These are phyloP conservation scores for Saturnispora serradocipensis DNA, from an alignment of 805 yeast species.

Conservation along the genomic window DNA sequence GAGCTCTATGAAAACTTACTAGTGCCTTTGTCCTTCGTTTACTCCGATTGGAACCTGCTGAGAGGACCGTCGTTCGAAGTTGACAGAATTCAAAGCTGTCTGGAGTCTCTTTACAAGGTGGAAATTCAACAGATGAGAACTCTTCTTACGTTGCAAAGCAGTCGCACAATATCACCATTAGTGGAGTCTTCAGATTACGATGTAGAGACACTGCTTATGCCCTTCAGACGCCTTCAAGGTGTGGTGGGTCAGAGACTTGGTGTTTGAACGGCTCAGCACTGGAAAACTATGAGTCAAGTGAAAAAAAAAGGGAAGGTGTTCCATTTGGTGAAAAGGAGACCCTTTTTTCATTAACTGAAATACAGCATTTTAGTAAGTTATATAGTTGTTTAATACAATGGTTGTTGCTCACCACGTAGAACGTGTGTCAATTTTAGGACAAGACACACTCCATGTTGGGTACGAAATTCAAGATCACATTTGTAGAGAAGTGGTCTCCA, in stretches of 20 bases:
- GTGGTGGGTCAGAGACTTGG: not conserved
- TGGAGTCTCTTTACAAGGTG: not conserved
- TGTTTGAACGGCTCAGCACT: not conserved
- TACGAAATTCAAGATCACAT: constrained; percentile 69
- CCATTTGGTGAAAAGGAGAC: not conserved
- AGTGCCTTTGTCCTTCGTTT: not conserved
- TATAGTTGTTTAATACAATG: constrained; percentile 2
- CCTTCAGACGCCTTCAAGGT: not conserved
- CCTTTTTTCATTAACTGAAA: not conserved
- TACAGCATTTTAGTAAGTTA: not conserved
- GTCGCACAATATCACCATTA: not conserved
- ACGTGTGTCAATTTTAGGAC: constrained; percentile 71
- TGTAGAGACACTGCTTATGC: not conserved
- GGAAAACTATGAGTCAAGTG: not conserved
- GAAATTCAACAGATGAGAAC: not conserved
- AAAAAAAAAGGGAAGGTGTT: not conserved
- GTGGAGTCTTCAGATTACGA: not conserved
- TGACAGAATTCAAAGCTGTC: not conserved
- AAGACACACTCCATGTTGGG: constrained; percentile 84
- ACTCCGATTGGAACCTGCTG: not conserved
- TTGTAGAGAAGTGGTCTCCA: constrained; percentile 51
- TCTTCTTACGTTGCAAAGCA: not conserved
- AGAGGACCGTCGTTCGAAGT: not conserved
- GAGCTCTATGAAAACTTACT: not conserved
- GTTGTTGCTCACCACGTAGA: constrained; percentile 17